Evolutionary conservation across 495 filamentous ascomycete genomes (phyloP), one percentile per base, ranked within the genome.

Genomic region (Daldinia grandis): DNA sequence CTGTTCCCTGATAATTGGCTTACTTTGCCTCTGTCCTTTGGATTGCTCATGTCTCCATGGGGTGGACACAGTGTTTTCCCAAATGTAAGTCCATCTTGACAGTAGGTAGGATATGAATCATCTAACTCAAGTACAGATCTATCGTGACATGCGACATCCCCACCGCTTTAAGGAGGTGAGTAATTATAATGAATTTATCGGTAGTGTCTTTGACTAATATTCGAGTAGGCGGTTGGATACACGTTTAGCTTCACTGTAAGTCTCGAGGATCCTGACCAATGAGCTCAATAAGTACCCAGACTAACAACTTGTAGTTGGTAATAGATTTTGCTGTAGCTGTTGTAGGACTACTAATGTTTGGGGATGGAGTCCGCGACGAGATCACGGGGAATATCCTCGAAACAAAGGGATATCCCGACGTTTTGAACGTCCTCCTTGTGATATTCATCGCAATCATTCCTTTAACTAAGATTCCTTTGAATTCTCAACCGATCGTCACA

Each of bases 1-100:
- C 78, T 95, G 42, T 91, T 97, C 65, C 95, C 95, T 1, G 80
- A 85, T 15, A 91, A 94, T 73, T 99, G 95, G 95, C 83, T 88
- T 47, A 96, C 93, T 1, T 69, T 99, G 19, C 95, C 95, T n/a
- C 81, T 98, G 19, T 92, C 92, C 31, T 94, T 98, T 74, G 95
- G 95, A n/a, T 83, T 99, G 10, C 84, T 98, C 28, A 98, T 98
- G 94, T 92, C 94, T 25, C 94, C 95, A 1, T 99, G 94, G 93
- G 95, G 95, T 69, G 95, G 95, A 7, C 95, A 98, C 76, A 87
- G 88, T 58, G 95, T 99, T 28, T 97, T 99, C 76, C 95, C 95
- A 2, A 97, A 97, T 74, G 82, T 84, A 76, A 51, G 77, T 42
- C 9, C 47, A 6, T 8, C 35, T 33, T 12, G 9, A 10, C 25